A percentile compares a stretch with the other conserved stretches of the same genome.
phyloP scores from a whole-genome alignment of 2,329 filamentous ascomycete species.

The Chaetomium globosum region DNA sequence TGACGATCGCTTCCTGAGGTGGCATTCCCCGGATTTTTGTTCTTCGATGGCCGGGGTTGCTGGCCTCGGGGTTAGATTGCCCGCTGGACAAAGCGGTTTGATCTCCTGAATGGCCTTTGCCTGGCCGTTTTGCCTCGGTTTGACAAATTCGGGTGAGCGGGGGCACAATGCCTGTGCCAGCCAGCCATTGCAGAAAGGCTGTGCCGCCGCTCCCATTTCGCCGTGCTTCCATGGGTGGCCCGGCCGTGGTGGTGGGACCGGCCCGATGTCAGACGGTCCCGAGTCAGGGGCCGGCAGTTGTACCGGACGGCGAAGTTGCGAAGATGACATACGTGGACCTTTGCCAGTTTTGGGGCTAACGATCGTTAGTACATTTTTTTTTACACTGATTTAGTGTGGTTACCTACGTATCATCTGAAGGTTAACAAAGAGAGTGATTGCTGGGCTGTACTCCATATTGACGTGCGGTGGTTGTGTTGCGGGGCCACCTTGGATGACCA shows the following conservation, averaged over 20 bases:
- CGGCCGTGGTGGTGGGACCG: constrained; percentile 13
- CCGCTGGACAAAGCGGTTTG: constrained; percentile 17
- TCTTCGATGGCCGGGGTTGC: neutral
- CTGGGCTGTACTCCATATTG: neutral
- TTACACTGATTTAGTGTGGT: neutral
- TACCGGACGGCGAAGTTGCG: neutral
- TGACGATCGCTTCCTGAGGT: neutral
- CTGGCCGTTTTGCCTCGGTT: constrained; percentile 16
- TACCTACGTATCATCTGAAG: neutral
- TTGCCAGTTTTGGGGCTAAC: too few species aligned
- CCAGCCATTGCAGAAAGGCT: neutral
- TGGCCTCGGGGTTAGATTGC: constrained; percentile 1
- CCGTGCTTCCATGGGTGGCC: constrained; percentile 18
- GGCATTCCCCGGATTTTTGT: constrained; percentile 9
- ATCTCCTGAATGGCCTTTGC: constrained; percentile 4
- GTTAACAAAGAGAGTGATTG: neutral
- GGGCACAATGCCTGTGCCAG: neutral
- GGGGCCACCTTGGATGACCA: neutral
- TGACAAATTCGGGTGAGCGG: neutral
- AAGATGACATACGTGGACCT: too few species aligned
- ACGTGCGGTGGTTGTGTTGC: constrained; percentile 4
- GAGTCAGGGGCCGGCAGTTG: constrained; percentile 18
- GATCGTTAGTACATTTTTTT: neutral
- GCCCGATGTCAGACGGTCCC: constrained; percentile 22
- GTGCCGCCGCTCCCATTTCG: constrained; percentile 1